Base-by-base conservation (phyloP, 2,329 filamentous ascomycete species). In the Ophiocordyceps camponoti-floridani region DNA sequence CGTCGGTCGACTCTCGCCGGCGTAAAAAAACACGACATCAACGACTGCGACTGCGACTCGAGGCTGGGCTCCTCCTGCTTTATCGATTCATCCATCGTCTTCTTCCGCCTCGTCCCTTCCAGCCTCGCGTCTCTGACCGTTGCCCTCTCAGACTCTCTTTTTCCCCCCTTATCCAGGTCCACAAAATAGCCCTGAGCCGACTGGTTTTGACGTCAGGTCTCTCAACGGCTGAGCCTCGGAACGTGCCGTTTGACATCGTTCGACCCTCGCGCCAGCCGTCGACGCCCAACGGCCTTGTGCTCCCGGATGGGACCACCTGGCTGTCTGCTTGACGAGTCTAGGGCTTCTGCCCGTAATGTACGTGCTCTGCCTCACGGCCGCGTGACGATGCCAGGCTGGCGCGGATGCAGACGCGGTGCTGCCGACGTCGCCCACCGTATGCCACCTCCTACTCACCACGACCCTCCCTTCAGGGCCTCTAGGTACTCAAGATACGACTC, bases 401-500 rank as follows among this genome's bases (percentile, higher is more conserved):
- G 43, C 42, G 38, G 41, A 38, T 16, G 40, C 28, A 41, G 31
- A 18, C 14, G 38, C 37, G 42, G 23, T 27, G 19, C 26, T 35
- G 37, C 42, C 16, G 28, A 13, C 30, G 11, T 35, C 16, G 19
- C 27, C 14, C 30, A 14, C n/a, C 19, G n/a, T 27, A 16, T 45
- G 23, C 42, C 16, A 37, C 38, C 28, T 33, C 28, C 40, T 41
- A 27, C 46, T 47, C 42, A 47, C 46, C 9, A 28, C 26, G n/a
- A 23, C 38, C 48, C 35, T 35, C 46, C 40, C 14, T 47, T 16
- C 52, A 73, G 69, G 72, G 59, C 62, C 53, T 71, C 65, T 49
- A 68, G 72, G 65, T 74, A 76, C 57, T 61, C 73, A 52, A 72
- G 76, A 55, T 79, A 79, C 62, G 76, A 79, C 56, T 68, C 70